A percentile compares a stretch with the other conserved stretches of the same genome.
phyloP scores from a whole-genome alignment of 148 eudicot genomes.

The Cornus controversa region DNA sequence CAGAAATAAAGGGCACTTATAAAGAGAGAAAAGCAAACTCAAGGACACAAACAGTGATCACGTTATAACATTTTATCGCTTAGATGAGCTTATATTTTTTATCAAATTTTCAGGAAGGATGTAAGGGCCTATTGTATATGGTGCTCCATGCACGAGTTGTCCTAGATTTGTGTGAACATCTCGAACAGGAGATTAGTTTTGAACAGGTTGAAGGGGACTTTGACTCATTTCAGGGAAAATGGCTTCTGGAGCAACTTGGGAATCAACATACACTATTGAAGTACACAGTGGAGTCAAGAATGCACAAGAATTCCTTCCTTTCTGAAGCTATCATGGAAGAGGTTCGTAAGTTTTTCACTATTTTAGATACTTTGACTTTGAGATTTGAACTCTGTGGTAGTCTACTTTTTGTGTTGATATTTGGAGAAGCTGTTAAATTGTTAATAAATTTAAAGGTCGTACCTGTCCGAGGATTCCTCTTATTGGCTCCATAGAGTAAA shows the following conservation, averaged over 20 bases:
- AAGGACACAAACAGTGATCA: neutral
- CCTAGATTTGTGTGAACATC: conserved; percentile 81
- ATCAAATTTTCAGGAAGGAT: conserved; percentile 73
- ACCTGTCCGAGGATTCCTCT: neutral
- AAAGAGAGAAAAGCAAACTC: too few species aligned
- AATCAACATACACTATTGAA: conserved; percentile 88
- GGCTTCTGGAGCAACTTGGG: conserved; percentile 92
- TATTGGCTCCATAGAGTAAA: too few species aligned
- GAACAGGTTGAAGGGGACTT: conserved; percentile 98
- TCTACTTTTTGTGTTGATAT: neutral
- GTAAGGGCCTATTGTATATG: conserved; percentile 96
- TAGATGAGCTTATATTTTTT: neutral
- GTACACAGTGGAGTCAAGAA: conserved; percentile 91
- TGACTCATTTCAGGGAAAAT: conserved; percentile 81
- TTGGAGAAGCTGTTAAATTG: neutral
- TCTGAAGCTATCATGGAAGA: conserved; percentile 98
- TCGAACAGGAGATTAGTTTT: conserved; percentile 82
- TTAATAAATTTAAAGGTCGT: too few species aligned
- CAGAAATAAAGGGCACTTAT: too few species aligned
- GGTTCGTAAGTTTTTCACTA: conserved; percentile 36
- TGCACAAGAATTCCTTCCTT: conserved; percentile 78
- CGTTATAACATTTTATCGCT: neutral
- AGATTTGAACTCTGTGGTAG: neutral
- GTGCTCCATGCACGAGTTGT: conserved; percentile 95
- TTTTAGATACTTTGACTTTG: neutral